Percentiles rank a stretch among this genome's conserved stretches.
phyloP scores from a whole-genome alignment of 305 asterid species.

The Plantago lanceolata region DNA sequence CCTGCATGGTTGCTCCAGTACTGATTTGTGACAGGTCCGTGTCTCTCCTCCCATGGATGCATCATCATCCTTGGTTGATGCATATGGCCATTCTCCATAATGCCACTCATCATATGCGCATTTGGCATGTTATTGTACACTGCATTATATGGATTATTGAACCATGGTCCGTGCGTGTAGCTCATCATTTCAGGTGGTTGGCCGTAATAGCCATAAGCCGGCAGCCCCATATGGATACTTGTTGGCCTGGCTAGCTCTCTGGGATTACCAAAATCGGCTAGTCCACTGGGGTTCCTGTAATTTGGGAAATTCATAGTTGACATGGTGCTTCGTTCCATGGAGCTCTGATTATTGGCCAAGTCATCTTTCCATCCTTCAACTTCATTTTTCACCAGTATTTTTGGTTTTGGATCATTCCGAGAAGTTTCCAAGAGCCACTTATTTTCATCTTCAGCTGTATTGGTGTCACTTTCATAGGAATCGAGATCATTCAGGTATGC shows the following conservation, averaged over 20 bases:
- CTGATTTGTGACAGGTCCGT: constrained; percentile 12
- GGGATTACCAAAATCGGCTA: neutral
- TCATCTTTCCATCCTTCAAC: constrained; percentile 25
- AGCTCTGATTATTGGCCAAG: constrained; percentile 11
- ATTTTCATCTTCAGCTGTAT: constrained; percentile 16
- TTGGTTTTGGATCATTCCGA: constrained; percentile 17
- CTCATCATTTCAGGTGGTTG: constrained; percentile 26
- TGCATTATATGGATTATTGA: constrained; percentile 29
- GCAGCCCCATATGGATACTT: constrained; percentile 23
- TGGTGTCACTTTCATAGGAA: constrained; percentile 14
- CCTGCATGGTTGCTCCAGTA: constrained; percentile 9
- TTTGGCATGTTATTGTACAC: constrained; percentile 25
- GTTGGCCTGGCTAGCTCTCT: constrained; percentile 19
- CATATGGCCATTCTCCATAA: constrained; percentile 17
- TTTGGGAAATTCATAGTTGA: constrained; percentile 24
- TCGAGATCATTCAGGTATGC: constrained; percentile 19
- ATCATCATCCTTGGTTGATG: constrained; percentile 26
- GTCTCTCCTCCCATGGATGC: constrained; percentile 24
- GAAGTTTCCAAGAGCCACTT: constrained; percentile 24
- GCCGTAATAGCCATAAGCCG: constrained; percentile 27
- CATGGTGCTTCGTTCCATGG: constrained; percentile 20
- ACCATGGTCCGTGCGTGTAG: constrained; percentile 31
- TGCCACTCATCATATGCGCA: constrained; percentile 23
- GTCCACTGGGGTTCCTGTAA: constrained; percentile 15
- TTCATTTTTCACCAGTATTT: constrained; percentile 19